Percentiles rank a stretch among this genome's conserved stretches.
These are phyloP conservation scores for Aureobasidium vineae DNA, from an alignment of 2,329 filamentous ascomycete genomes.

Conservation along the genomic window DNA sequence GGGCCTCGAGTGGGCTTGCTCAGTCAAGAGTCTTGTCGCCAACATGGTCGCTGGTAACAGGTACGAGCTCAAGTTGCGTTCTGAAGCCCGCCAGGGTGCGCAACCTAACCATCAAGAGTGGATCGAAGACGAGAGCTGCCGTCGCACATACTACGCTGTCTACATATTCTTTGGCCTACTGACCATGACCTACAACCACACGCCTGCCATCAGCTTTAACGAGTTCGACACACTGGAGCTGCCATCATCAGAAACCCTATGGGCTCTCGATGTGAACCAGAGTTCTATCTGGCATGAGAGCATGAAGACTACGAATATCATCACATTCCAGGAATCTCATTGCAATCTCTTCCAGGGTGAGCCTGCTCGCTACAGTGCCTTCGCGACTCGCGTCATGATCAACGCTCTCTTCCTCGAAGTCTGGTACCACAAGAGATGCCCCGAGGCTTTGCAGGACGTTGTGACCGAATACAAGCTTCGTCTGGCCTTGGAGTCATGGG, in stretches of 20 bases:
- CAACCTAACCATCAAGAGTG: slow-evolving; percentile 81
- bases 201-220: slow-evolving; percentile 95
- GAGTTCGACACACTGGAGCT: slow-evolving; percentile 93
- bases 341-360: slow-evolving; percentile 95
- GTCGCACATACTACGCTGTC: slow-evolving; percentile 95
- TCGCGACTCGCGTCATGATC: slow-evolving; percentile 97
- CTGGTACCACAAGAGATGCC: slow-evolving; percentile 98
- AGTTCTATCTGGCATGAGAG: slow-evolving; percentile 82
- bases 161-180: slow-evolving; percentile 98
- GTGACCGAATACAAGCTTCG: slow-evolving; percentile 98
- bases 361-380: slow-evolving; percentile 86
- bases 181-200: slow-evolving; percentile 96
- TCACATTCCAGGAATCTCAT: slow-evolving; percentile 91
- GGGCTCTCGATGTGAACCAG: slow-evolving; percentile 80
- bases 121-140: slow-evolving; percentile 95
- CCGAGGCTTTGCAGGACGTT: slow-evolving; percentile 94
- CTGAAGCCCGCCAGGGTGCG: slow-evolving; percentile 76
- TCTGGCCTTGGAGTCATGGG: slow-evolving; percentile 96
- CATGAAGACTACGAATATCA: slow-evolving; percentile 65
- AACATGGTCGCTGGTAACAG: slow-evolving; percentile 99
- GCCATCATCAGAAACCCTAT: slow-evolving; percentile 88
- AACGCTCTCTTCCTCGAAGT: slow-evolving; percentile 97
- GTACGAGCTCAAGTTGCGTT: slow-evolving; percentile 91
- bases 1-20: slow-evolving; percentile 97
- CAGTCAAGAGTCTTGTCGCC: slow-evolving; percentile 94